These are phyloP conservation scores for Aphanocladium album DNA, from an alignment of 2,329 filamentous ascomycete genomes.

Conservation along the genomic window DNA sequence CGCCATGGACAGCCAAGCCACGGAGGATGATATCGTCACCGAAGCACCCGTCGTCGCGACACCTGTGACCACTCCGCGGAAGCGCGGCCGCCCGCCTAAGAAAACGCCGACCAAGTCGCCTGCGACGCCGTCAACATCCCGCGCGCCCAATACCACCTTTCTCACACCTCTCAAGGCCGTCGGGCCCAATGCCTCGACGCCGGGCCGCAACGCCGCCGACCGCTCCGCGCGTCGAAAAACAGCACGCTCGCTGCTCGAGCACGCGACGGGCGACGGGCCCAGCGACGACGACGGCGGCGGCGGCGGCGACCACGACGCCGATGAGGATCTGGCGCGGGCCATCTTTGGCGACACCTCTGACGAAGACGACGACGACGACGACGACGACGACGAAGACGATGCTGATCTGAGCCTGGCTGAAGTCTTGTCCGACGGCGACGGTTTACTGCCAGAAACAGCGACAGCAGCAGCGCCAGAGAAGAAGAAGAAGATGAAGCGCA, in stretches of 20 bases:
- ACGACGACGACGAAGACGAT: slow-evolving; percentile 20
- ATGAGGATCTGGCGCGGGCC: slow-evolving; percentile 52
- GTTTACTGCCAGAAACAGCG: slow-evolving; percentile 1
- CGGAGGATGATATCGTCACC: neutral
- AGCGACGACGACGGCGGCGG: slow-evolving; percentile 69
- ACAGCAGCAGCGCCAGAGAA: slow-evolving; percentile 38
- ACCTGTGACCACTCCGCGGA: slow-evolving; percentile 30
- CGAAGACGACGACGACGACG: slow-evolving; percentile 13
- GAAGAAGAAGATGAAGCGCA: slow-evolving; percentile 33
- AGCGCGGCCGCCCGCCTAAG: slow-evolving; percentile 29
- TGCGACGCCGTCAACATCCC: slow-evolving; percentile 31
- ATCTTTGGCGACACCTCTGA: slow-evolving; percentile 54
- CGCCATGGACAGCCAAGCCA: neutral
- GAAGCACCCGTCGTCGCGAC: slow-evolving; percentile 14
- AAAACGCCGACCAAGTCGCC: slow-evolving; percentile 21
- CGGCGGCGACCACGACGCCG: slow-evolving; percentile 64
- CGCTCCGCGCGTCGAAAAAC: slow-evolving; percentile 85
- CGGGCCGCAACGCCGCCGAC: slow-evolving; percentile 67
- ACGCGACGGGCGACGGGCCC: slow-evolving; percentile 56
- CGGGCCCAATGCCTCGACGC: slow-evolving; percentile 44
- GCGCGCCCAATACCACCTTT: slow-evolving; percentile 26
- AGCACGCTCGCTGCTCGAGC: slow-evolving; percentile 68
- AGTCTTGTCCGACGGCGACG: neutral
- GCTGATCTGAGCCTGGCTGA: neutral
- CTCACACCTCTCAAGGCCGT: slow-evolving; percentile 36